A percentile compares a stretch with the other conserved stretches of the same genome.
Evolutionary conservation across 2,329 filamentous ascomycete species (phyloP).

Genomic region (Pseudonectria buxi): DNA sequence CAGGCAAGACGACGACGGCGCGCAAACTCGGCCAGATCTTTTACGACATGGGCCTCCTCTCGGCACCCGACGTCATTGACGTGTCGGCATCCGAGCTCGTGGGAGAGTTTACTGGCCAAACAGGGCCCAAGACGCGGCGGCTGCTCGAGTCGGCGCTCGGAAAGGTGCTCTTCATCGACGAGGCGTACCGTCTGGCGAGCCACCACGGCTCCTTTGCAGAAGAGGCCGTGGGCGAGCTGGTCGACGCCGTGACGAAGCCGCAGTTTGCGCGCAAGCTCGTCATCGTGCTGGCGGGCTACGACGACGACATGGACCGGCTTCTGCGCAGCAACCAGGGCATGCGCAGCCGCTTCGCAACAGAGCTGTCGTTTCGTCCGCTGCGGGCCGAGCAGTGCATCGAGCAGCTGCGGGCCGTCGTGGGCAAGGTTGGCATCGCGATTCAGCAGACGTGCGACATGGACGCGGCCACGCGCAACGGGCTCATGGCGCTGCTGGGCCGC

Average conservation of each 20-base stretch:
- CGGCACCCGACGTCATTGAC: slow-evolving; percentile 54
- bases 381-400: slow-evolving; percentile 36
- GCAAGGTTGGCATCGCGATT: slow-evolving; percentile 23
- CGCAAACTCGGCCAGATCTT: slow-evolving; percentile 65
- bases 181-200: slow-evolving; percentile 55
- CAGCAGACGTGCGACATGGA: slow-evolving; percentile 19
- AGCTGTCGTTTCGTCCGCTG: slow-evolving; percentile 48
- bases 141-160: slow-evolving; percentile 56
- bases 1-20: slow-evolving; percentile 66
- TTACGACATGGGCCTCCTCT: slow-evolving; percentile 65
- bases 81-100: slow-evolving; percentile 62
- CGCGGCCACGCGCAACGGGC: slow-evolving; percentile 19
- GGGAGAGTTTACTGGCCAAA: slow-evolving; percentile 62
- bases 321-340: slow-evolving; percentile 56
- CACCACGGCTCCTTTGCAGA: slow-evolving; percentile 49
- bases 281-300: slow-evolving; percentile 62
- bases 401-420: slow-evolving; percentile 35
- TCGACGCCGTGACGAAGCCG: slow-evolving; percentile 46
- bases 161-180: slow-evolving; percentile 64
- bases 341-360: slow-evolving; percentile 56
- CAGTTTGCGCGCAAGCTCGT: slow-evolving; percentile 53
- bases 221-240: slow-evolving; percentile 46
- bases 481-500: slow-evolving; percentile 30
- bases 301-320: slow-evolving; percentile 56
- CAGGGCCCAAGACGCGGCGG: slow-evolving; percentile 56